Evolutionary conservation across 768 basidiomycete species (phyloP).

Genomic region (Boletus rufocinnamomeus): DNA sequence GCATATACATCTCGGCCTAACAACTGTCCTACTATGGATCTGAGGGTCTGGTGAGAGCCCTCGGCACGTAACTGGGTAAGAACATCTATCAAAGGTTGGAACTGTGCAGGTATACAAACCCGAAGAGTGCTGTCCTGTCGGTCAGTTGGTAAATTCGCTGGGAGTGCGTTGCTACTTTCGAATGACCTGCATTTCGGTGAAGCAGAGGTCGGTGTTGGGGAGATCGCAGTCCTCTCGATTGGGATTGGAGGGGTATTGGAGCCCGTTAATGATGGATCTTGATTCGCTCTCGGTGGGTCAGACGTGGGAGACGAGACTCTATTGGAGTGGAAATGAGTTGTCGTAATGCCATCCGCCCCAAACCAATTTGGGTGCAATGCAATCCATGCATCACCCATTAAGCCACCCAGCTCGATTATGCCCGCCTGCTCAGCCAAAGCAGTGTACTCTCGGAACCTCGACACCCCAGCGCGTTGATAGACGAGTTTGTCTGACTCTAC

Average conservation of each 20-base stretch:
- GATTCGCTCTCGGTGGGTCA: slow-evolving; percentile 11
- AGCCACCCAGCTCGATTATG: slow-evolving; percentile 29
- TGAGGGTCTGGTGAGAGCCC: slow-evolving; percentile 37
- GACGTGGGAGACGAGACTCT: slow-evolving; percentile 16
- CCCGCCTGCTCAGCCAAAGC: slow-evolving; percentile 30
- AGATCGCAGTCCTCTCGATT: slow-evolving; percentile 5
- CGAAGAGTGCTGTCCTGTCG: not conserved
- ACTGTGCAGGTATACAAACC: slow-evolving; percentile 15
- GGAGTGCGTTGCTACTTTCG: not conserved
- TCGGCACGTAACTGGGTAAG: slow-evolving; percentile 36
- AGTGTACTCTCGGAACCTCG: slow-evolving; percentile 29
- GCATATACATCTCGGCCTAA: slow-evolving; percentile 39
- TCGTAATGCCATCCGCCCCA: not conserved
- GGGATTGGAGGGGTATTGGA: slow-evolving; percentile 9
- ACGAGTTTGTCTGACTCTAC: slow-evolving; percentile 25
- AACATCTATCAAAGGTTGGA: slow-evolving; percentile 35
- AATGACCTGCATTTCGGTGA: not conserved
- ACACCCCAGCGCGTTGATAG: slow-evolving; percentile 31
- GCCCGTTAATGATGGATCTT: slow-evolving; percentile 9
- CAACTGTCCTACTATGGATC: slow-evolving; percentile 40
- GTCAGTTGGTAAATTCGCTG: not conserved
- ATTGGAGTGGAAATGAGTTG: not conserved
- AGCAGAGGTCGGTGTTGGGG: not conserved
- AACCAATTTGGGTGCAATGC: slow-evolving; percentile 31
- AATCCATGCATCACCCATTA: slow-evolving; percentile 26